Percentiles rank a stretch among this genome's conserved stretches.
Evolutionary conservation across 495 filamentous ascomycete species (phyloP).

Genomic region (Aspergillus funiculosus): DNA sequence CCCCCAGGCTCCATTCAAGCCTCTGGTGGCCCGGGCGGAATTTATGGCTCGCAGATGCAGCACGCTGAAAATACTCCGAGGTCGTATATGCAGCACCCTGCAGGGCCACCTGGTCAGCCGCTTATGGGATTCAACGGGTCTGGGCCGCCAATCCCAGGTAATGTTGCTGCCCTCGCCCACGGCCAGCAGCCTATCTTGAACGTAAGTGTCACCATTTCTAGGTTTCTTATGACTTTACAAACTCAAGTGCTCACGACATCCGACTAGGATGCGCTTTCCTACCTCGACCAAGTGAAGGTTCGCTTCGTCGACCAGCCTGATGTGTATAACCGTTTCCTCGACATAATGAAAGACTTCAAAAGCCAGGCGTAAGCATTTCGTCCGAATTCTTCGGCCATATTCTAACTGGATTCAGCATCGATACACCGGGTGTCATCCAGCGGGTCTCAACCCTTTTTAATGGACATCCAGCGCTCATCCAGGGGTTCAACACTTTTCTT

Average conservation of each 20-base stretch:
- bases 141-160: constrained; percentile 44
- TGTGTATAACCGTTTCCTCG: constrained; percentile 95
- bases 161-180: constrained; percentile 60
- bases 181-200: constrained; percentile 96
- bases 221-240: background rate
- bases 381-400: background rate
- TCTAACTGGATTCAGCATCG: constrained; percentile 58
- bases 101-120: constrained; percentile 51
- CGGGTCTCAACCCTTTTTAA: constrained; percentile 95
- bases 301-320: constrained; percentile 96
- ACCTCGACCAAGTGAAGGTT: constrained; percentile 97
- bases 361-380: constrained; percentile 72
- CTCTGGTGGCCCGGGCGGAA: constrained; percentile 55
- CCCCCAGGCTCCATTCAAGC: constrained; percentile 56
- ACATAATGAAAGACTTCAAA: constrained; percentile 99
- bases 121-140: constrained; percentile 53
- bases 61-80: constrained; percentile 53
- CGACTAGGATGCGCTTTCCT: constrained; percentile 84
- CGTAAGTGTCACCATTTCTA: constrained; percentile 44
- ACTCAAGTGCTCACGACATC: constrained; percentile 10
- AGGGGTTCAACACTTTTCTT: constrained; percentile 98
- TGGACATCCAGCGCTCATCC: constrained; percentile 92
- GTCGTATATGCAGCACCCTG: constrained; percentile 59
- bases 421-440: constrained; percentile 96
- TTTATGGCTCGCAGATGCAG: constrained; percentile 64